These are phyloP conservation scores for Ulota crispa DNA, from an alignment of 225 moss, liverwort and hornwort genomes.

Conservation along the genomic window DNA sequence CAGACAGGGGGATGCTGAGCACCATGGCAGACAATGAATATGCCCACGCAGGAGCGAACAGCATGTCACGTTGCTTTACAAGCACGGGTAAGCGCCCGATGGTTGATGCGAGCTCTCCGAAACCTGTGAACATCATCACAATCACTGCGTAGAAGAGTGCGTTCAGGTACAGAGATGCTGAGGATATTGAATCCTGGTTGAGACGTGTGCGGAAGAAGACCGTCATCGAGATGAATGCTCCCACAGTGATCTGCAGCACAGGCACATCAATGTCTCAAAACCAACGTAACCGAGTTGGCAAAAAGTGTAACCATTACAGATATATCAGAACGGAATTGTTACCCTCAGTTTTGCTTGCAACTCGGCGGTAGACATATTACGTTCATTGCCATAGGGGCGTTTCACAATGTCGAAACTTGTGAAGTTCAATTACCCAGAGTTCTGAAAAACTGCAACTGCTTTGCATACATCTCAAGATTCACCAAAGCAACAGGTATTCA, in stretches of 20 bases:
- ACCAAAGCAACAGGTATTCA: neutral
- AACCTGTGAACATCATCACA: conserved; percentile 76
- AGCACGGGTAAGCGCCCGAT: conserved; percentile 69
- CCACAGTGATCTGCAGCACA: conserved; percentile 53
- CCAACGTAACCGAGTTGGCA: neutral
- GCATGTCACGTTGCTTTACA: conserved; percentile 68
- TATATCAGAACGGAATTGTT: neutral
- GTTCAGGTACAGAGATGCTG: conserved; percentile 47
- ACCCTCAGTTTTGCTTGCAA: neutral
- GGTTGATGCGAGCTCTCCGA: conserved; percentile 68
- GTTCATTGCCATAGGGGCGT: neutral
- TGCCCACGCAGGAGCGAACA: conserved; percentile 81
- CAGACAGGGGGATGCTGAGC: conserved; percentile 59
- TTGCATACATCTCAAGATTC: neutral
- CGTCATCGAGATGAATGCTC: conserved; percentile 62
- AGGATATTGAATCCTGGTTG: conserved; percentile 35
- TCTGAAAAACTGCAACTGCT: neutral
- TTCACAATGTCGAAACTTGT: neutral
- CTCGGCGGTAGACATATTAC: neutral
- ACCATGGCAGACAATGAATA: conserved; percentile 57
- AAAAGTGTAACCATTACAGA: too few species aligned
- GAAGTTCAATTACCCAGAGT: neutral
- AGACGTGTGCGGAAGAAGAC: conserved; percentile 63
- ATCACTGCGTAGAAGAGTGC: conserved; percentile 71
- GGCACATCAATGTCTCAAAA: neutral